Conservation (phyloP, 768 basidiomycete genomes). For the Suillus weaverae region DNA sequence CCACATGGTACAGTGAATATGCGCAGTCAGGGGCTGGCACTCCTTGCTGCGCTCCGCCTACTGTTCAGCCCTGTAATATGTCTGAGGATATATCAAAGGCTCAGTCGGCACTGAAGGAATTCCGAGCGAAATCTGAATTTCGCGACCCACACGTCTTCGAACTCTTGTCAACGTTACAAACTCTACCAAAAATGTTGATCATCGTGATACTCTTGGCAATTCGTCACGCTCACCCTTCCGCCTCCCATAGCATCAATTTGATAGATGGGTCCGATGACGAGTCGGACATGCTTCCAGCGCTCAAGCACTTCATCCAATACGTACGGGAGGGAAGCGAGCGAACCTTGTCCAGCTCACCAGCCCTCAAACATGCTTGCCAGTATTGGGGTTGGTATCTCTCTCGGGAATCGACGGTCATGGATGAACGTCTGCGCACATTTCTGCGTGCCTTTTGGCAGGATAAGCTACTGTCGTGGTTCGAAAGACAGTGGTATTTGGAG, state of each 20-base stretch:
- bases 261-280: background rate
- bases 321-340: background rate
- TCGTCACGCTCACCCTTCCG: background rate
- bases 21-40: background rate
- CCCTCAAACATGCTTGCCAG: background rate
- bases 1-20: background rate
- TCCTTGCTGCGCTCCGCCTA: too few species aligned
- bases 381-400: background rate
- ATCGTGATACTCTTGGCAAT: background rate
- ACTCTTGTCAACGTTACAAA: background rate
- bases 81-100: background rate
- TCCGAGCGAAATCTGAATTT: background rate
- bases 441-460: background rate
- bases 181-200: background rate
- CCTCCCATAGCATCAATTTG: background rate
- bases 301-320: background rate
- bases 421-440: background rate
- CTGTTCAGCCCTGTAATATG: background rate
- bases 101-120: background rate
- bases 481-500: background rate
- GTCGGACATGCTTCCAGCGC: background rate
- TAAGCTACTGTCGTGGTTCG: background rate
- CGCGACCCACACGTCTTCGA: background rate
- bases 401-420: background rate
- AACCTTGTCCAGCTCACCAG: background rate